These are phyloP conservation scores for Aspergillus vadensis DNA, from an alignment of 2,329 filamentous ascomycete species.

Conservation along the genomic window DNA sequence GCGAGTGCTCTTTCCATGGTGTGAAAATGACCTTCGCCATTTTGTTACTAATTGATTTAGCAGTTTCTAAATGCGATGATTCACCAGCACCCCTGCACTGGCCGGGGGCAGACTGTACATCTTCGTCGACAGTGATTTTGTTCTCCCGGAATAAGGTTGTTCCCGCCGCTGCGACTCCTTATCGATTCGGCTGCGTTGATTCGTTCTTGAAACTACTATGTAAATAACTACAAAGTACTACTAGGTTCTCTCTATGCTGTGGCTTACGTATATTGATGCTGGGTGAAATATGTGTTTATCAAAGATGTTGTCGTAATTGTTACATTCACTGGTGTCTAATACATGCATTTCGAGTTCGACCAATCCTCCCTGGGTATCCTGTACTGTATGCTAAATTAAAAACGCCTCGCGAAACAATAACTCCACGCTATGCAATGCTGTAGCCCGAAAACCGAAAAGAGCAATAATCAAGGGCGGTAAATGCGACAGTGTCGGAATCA, in stretches of 20 bases:
- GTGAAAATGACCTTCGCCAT: constrained; percentile 48
- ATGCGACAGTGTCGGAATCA: constrained; percentile 18
- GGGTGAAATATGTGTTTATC: neutral
- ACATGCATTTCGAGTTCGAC: constrained; percentile 16
- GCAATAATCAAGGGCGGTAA: constrained; percentile 6
- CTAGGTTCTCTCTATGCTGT: neutral
- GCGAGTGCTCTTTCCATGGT: constrained; percentile 43
- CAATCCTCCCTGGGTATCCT: constrained; percentile 31
- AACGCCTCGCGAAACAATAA: constrained; percentile 16
- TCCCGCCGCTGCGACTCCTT: constrained; percentile 13
- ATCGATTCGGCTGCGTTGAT: neutral
- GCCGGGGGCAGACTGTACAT: neutral
- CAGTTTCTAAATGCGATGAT: neutral
- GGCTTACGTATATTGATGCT: neutral
- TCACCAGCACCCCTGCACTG: neutral
- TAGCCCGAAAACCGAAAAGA: constrained; percentile 16
- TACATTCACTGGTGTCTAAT: constrained; percentile 17
- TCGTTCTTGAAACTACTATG: neutral
- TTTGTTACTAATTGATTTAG: neutral
- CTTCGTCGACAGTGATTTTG: constrained; percentile 20
- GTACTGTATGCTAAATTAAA: constrained; percentile 26
- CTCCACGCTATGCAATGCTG: constrained; percentile 39
- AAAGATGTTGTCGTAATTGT: neutral
- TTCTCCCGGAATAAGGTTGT: constrained; percentile 21
- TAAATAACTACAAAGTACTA: too few relatives aligned